Conservation (phyloP, 83 land plant species). For the Thuja plicata region DNA sequence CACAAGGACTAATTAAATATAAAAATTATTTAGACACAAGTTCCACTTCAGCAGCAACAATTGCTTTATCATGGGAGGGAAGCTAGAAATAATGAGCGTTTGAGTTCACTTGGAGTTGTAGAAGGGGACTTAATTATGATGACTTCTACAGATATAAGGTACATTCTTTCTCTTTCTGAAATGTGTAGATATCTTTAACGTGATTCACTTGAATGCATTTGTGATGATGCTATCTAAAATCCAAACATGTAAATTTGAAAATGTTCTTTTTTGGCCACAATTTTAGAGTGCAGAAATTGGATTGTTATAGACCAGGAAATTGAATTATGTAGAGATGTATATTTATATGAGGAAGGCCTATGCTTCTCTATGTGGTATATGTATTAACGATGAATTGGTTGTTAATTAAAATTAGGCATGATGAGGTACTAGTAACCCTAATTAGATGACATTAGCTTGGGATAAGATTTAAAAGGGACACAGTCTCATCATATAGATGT, state of each 20-base stretch:
- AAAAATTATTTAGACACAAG: slow-evolving; percentile 46
- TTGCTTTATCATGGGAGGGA: slow-evolving; percentile 78
- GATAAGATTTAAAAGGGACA: not conserved
- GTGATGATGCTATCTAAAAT: not conserved
- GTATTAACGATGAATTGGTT: not conserved
- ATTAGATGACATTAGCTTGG: not conserved
- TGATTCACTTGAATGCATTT: not conserved
- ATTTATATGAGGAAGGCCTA: not conserved
- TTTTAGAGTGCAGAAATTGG: not conserved
- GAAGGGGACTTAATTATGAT: slow-evolving; percentile 84
- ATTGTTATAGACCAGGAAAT: not conserved
- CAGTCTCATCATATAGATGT: not conserved
- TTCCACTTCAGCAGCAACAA: slow-evolving; percentile 79
- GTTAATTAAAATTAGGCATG: not conserved
- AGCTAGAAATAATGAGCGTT: slow-evolving; percentile 55
- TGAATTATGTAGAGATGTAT: not conserved
- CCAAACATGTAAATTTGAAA: not conserved
- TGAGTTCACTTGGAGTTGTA: slow-evolving; percentile 67
- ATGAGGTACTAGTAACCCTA: not conserved
- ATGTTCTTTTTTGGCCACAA: not conserved
- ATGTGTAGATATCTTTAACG: not conserved
- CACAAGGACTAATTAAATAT: not conserved
- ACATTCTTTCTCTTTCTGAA: not conserved
- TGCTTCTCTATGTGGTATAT: not conserved
- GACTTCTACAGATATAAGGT: slow-evolving; percentile 41